A percentile compares a stretch with the other conserved stretches of the same genome.
phyloP scores from a whole-genome alignment of 148 eudicot species.

The Rhododendron simsii region DNA sequence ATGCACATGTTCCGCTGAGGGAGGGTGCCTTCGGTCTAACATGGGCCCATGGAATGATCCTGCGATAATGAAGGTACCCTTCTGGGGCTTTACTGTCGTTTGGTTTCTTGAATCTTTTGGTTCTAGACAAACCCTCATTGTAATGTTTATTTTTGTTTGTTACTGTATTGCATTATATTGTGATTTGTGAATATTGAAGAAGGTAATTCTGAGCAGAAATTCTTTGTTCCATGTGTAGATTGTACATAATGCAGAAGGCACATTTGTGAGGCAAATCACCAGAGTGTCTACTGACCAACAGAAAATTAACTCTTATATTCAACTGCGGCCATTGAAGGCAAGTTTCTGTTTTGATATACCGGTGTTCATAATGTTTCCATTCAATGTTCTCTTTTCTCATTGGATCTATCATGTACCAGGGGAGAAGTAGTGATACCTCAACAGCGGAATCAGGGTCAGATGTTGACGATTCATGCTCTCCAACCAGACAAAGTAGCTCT shows the following conservation, averaged over 20 bases:
- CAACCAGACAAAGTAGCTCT: conserved; percentile 36
- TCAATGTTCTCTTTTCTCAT: conserved; percentile 1
- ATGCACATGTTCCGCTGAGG: conserved; percentile 56
- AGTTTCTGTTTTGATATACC: neutral
- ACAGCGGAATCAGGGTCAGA: conserved; percentile 50
- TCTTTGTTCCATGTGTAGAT: conserved; percentile 32
- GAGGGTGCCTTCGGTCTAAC: conserved; percentile 67
- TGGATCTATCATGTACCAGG: conserved; percentile 34
- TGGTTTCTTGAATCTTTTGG: neutral
- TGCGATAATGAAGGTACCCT: conserved; percentile 55
- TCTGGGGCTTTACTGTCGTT: neutral
- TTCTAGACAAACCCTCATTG: neutral
- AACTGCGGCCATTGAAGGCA: conserved; percentile 52
- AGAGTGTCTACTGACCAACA: conserved; percentile 37
- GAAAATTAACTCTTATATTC: conserved; percentile 40
- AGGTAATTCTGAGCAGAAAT: conserved; percentile 1
- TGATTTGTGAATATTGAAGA: neutral
- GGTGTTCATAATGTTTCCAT: neutral
- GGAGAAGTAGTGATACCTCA: conserved; percentile 36
- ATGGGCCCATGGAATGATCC: conserved; percentile 82
- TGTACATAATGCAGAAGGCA: conserved; percentile 47
- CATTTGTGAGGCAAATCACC: conserved; percentile 44
- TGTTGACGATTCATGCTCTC: conserved; percentile 41
- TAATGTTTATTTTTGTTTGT: neutral
- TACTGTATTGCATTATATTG: neutral